A percentile compares a stretch with the other conserved stretches of the same genome.
These are phyloP conservation scores for Yamadazyma pseudoaaseri DNA, from an alignment of 1,139 yeast species.

Conservation along the genomic window DNA sequence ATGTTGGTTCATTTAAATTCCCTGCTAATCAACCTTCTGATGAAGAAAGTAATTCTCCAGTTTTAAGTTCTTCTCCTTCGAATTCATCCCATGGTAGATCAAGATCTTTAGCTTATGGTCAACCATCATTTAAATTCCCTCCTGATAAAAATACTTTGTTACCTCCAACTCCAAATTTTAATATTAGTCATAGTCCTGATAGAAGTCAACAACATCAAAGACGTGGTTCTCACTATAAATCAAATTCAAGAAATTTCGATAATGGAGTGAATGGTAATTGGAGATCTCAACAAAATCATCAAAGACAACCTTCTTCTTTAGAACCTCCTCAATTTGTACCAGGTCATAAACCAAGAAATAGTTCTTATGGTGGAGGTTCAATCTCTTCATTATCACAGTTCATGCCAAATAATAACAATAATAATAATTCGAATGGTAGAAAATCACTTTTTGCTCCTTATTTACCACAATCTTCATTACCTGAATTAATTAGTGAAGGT, in stretches of 20 bases:
- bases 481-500: constrained; percentile 87
- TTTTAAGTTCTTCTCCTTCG: constrained; percentile 18
- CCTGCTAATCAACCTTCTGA: constrained; percentile 25
- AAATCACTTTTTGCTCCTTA: constrained; percentile 95
- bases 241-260: constrained; percentile 60
- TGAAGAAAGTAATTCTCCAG: constrained; percentile 16
- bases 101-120: constrained; percentile 44
- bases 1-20: constrained; percentile 32
- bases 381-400: constrained; percentile 57
- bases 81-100: constrained; percentile 30
- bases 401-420: constrained; percentile 26
- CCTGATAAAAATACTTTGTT: constrained; percentile 32
- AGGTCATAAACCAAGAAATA: constrained; percentile 71
- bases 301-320: constrained; percentile 31
- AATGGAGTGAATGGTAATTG: constrained; percentile 53
- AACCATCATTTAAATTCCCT: constrained; percentile 46
- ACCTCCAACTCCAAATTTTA: constrained; percentile 49
- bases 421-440: constrained; percentile 44
- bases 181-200: constrained; percentile 41
- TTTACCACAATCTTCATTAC: constrained; percentile 88
- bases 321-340: constrained; percentile 68
- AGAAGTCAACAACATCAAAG: constrained; percentile 36
- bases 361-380: constrained; percentile 58
- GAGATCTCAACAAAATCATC: constrained; percentile 49
- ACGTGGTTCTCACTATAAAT: constrained; percentile 52